Evolutionary conservation across 2,329 filamentous ascomycete genomes (phyloP).

Genomic region (Scopulariopsis brevicaulis): DNA sequence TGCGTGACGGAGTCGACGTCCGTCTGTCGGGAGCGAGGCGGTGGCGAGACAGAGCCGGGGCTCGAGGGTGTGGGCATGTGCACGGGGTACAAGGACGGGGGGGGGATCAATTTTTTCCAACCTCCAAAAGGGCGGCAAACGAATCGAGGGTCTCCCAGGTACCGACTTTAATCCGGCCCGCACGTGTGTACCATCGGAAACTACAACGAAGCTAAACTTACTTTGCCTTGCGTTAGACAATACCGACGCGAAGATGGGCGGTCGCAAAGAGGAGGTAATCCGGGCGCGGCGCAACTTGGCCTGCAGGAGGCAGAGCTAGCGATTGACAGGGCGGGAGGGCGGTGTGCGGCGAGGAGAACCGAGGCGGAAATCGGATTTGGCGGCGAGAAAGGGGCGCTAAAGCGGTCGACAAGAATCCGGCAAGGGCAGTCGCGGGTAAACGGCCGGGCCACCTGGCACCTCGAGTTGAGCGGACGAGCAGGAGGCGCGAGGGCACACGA

Average conservation of each 20-base stretch:
- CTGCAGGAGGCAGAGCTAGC: neutral
- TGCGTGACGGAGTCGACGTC: neutral
- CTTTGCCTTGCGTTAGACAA: neutral
- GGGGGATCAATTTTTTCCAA: neutral
- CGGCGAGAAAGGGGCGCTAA: neutral
- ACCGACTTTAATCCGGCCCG: neutral
- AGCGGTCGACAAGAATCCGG: neutral
- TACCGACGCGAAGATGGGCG: neutral
- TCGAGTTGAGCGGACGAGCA: neutral
- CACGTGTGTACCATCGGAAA: neutral
- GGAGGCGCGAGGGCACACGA: neutral
- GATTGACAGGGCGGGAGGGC: neutral
- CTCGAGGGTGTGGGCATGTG: neutral
- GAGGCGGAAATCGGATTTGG: neutral
- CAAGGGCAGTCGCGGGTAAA: neutral
- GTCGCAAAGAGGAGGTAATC: neutral
- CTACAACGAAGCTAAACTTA: neutral
- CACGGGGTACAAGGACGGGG: neutral
- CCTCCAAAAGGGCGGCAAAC: neutral
- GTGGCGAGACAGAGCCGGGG: neutral
- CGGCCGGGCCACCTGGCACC: neutral
- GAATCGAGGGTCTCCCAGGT: neutral
- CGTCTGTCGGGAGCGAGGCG: neutral
- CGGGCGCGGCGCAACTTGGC: neutral
- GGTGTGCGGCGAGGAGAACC: neutral